Evolutionary conservation across 78 protist genomes (phyloP), one percentile per base, ranked within the genome.

Genomic region (Diacronema lutheri): DNA sequence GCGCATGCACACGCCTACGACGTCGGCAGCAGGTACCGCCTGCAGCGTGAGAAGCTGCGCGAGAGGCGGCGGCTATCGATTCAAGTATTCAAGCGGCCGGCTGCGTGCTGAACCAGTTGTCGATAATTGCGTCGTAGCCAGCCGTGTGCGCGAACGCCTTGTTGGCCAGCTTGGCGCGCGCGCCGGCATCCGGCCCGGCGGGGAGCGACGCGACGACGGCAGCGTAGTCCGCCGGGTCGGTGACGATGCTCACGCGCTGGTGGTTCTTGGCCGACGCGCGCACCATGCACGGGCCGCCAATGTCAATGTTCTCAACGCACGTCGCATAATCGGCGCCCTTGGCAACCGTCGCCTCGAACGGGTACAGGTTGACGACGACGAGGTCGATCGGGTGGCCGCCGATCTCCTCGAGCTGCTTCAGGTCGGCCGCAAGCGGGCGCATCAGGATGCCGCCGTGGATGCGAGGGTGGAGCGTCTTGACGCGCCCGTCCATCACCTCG

Each of bases 291-390:
- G 90, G 90, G 23, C 90, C 90, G 44, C 89, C 90, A 40, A 87
- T 87, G 81, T 87, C 90, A 58, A 87, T 71, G 90, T 87, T 87
- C 81, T 87, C 90, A 38, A 87, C 26, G 86, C 90, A 87, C 2
- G 21, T 68, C 82, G 46, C 82, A 74, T 38, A 87, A 25, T 66
- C 84, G 6, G 82, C 80, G 40, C 86, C 86, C 81, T 81, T 79
- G 58, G 85, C 90, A 7, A 87, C 90, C 12, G 90, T 87, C 31
- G 84, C 81, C 76, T 65, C 62, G 81, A 87, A 87, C 37, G 90
- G 90, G 44, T 87, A 87, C 19, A 87, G 90, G 68, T 87, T 87
- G 81, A 65, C 62, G 58, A 44, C 65, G 64, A 87, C 80, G 55
- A 87, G 62, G 73, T 87, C 90, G 81, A 87, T 87, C 23, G 76